These are phyloP conservation scores for Suillus subalutaceus DNA, from an alignment of 768 basidiomycete species.

Conservation along the genomic window DNA sequence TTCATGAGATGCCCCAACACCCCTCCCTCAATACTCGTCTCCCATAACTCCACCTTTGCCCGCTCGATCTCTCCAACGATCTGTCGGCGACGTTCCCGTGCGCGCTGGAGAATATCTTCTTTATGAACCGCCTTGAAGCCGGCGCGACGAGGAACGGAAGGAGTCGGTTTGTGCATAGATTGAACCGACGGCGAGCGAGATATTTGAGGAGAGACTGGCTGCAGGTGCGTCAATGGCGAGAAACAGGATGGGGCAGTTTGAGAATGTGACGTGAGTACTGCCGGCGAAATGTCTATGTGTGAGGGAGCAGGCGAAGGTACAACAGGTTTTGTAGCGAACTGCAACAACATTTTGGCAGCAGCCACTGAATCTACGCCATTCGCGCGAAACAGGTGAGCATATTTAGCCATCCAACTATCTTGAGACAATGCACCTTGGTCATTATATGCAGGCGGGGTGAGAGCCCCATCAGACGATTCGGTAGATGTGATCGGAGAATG, in stretches of 20 bases:
- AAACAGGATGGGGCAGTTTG: not conserved
- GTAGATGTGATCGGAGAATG: conserved; percentile 11
- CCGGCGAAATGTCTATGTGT: not conserved
- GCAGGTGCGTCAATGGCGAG: conserved; percentile 3
- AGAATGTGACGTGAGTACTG: not conserved
- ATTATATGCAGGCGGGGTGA: not conserved
- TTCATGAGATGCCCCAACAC: conserved; percentile 53
- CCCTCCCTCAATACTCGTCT: conserved; percentile 71
- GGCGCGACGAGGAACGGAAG: not conserved
- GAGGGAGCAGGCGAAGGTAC: conserved; percentile 18
- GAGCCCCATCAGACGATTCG: conserved; percentile 5
- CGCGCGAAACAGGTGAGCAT: not conserved
- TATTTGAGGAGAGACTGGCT: conserved; percentile 16
- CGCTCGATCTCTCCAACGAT: conserved; percentile 57
- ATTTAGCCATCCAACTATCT: not conserved
- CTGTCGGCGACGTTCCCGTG: conserved; percentile 53
- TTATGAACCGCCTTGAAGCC: conserved; percentile 28
- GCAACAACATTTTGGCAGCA: conserved; percentile 20
- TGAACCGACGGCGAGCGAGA: conserved; percentile 13
- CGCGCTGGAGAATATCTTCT: conserved; percentile 52
- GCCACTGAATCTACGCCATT: conserved; percentile 20
- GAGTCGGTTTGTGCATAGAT: conserved; percentile 4
- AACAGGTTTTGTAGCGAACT: conserved; percentile 13
- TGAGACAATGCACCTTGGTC: conserved; percentile 4
- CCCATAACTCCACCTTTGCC: conserved; percentile 73